Conservation (phyloP, 345 rosid species). For the Linum tenue region DNA sequence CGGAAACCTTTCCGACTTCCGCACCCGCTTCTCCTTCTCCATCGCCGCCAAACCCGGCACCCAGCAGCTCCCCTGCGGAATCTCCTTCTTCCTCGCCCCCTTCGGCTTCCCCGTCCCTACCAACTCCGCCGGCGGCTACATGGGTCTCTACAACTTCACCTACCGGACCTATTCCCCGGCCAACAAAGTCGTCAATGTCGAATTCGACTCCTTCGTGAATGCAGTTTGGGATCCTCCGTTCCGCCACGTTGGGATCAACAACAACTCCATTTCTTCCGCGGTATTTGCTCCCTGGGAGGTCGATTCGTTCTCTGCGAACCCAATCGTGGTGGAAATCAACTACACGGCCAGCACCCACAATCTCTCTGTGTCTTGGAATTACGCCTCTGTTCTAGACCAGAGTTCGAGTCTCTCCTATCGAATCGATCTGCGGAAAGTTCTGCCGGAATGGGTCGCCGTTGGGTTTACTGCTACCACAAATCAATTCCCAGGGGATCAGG, state of each 20-base stretch:
- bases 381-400: constrained; percentile 6
- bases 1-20: constrained; percentile 20
- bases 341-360: constrained; percentile 32
- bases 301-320: constrained; percentile 19
- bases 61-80: constrained; percentile 1
- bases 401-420: constrained; percentile 26
- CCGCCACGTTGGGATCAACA: constrained; percentile 23
- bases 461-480: constrained; percentile 45
- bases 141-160: constrained; percentile 22
- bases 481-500: constrained; percentile 1
- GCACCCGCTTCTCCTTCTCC: constrained; percentile 16
- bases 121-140: constrained; percentile 21
- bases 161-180: constrained; percentile 4
- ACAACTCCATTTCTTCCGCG: constrained; percentile 17
- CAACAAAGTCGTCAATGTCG: constrained; percentile 10
- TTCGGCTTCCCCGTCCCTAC: constrained; percentile 20
- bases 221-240: constrained; percentile 21
- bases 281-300: constrained; percentile 28
- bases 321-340: constrained; percentile 20
- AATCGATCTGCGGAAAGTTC: constrained; percentile 32
- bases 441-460: constrained; percentile 33
- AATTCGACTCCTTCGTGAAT: constrained; percentile 21
- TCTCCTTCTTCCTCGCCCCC: constrained; percentile 26
- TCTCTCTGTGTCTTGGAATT: constrained; percentile 41
- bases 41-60: constrained; percentile 4